Base-by-base conservation (phyloP, 1,284 basidiomycete species). In the Ustilago loliicola region DNA sequence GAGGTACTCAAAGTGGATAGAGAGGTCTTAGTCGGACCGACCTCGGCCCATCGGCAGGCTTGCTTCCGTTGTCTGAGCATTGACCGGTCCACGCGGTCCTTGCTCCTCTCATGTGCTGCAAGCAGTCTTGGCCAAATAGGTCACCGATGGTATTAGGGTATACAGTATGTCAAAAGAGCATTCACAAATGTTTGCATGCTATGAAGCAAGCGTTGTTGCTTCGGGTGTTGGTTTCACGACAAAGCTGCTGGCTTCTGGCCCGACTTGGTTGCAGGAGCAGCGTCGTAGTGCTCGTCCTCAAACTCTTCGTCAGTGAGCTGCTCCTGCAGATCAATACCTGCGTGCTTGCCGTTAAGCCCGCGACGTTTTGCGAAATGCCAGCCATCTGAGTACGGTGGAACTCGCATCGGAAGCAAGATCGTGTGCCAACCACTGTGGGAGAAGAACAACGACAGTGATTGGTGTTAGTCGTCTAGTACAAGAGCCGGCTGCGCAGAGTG, bases 371-470 rank as follows among this genome's bases (percentile, higher is more conserved):
- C 91, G 92, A 92, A 99, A 0, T 90, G 89, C 82, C 91, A 91
- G 0, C 97, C 97, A 83, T 98, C 93, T 0, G 93, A 93, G 68
- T 93, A 92, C 0, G 96, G 94, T 55, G 91, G 90, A 29, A 93
- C 89, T 7, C 92, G 90, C 5, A 95, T 86, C 0, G 97, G 96
- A 23, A 98, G 82, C 11, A 98, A 82, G 5, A 98, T 89, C 0
- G 94, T 94, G 61, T 91, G 91, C 53, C 90, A 86, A 0, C 93
- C 90, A 84, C 93, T 95, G 72, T 13, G 60, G 42, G 25, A n/a
- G 19, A 30, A 19, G 6, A 51, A 51, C 23, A 30, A 17, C 50
- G 1, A 17, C n/a, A 40, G 21, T 17, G 19, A 59, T 21, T 11
- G 19, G 13, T 6, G 38, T 40, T 15, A 40, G 38, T 40, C 38